Conservation (phyloP, 768 basidiomycete species). For the Kwoniella dejecticola region DNA sequence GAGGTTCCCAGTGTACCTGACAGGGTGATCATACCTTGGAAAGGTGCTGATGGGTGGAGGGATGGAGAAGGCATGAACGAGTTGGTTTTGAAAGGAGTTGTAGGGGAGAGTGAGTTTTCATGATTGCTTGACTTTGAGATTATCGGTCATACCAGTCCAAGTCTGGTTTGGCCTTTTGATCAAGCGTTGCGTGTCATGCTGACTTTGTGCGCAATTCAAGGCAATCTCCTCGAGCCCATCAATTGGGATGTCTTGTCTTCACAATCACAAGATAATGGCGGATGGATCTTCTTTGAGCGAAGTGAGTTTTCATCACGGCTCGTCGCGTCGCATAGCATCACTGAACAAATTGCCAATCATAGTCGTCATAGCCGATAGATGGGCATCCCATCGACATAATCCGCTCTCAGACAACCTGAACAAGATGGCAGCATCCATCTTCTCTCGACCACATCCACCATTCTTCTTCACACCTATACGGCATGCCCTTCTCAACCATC, state of each 20-base stretch:
- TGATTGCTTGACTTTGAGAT: not conserved
- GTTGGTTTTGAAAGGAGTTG: slow-evolving; percentile 20
- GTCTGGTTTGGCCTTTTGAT: not conserved
- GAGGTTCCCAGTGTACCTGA: slow-evolving; percentile 14
- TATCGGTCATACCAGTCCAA: not conserved
- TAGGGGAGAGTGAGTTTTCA: slow-evolving; percentile 26
- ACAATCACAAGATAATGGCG: slow-evolving; percentile 3
- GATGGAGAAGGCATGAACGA: slow-evolving; percentile 31
- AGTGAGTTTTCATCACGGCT: slow-evolving; percentile 12
- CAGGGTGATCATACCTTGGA: slow-evolving; percentile 19
- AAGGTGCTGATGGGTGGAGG: slow-evolving; percentile 28
- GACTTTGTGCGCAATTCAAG: not conserved
- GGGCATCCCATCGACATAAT: slow-evolving; percentile 30
- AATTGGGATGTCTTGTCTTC: slow-evolving; percentile 20
- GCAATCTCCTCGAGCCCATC: slow-evolving; percentile 12
- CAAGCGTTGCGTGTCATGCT: not conserved
- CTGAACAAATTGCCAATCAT: not conserved
- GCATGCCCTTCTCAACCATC: not conserved
- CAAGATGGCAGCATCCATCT: slow-evolving; percentile 34
- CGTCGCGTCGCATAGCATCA: not conserved
- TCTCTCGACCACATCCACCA: slow-evolving; percentile 25
- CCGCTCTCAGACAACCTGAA: slow-evolving; percentile 19
- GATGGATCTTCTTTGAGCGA: slow-evolving; percentile 30
- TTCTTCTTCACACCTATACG: slow-evolving; percentile 21
- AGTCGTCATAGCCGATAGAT: slow-evolving; percentile 34